Conservation (phyloP, 139 green algal species). For the Dunaliella sp. region DNA sequence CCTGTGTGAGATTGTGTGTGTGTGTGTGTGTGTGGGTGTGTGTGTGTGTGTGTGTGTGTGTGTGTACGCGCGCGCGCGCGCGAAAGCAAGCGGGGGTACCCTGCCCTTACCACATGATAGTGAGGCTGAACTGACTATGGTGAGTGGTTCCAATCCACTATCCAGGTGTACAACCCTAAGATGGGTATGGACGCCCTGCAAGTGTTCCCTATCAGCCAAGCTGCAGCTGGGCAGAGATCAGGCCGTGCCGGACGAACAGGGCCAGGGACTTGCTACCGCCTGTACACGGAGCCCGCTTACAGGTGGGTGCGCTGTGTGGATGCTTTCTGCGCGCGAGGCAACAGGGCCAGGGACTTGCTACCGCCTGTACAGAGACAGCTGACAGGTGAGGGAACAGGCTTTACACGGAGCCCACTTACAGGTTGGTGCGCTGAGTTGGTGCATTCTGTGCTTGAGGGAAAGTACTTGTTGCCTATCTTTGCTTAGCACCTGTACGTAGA, state of each 20-base stretch:
- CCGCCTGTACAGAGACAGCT: constrained; percentile 91
- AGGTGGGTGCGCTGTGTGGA: constrained; percentile 6
- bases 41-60: background rate
- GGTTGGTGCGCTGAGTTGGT: background rate
- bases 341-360: constrained; percentile 91
- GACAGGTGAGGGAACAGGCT: too few relatives aligned
- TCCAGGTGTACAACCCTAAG: constrained; percentile 94
- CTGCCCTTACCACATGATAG: too few relatives aligned
- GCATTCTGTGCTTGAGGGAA: constrained; percentile 46
- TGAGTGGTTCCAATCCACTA: too few relatives aligned
- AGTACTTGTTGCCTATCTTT: too few relatives aligned
- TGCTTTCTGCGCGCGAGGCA: background rate
- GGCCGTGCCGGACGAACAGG: constrained; percentile 90
- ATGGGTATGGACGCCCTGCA: constrained; percentile 97
- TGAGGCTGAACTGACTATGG: too few relatives aligned
- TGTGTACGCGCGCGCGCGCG: background rate
- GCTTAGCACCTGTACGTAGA: too few relatives aligned
- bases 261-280: constrained; percentile 87
- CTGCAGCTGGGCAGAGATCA: constrained; percentile 81
- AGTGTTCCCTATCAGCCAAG: constrained; percentile 88
- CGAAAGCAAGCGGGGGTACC: too few relatives aligned
- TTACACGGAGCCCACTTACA: too few relatives aligned
- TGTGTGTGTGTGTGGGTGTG: background rate
- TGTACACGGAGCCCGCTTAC: constrained; percentile 91
- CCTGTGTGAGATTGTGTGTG: background rate